These are phyloP conservation scores for Sporisorium graminicola DNA, from an alignment of 1,284 basidiomycete genomes.

Conservation along the genomic window DNA sequence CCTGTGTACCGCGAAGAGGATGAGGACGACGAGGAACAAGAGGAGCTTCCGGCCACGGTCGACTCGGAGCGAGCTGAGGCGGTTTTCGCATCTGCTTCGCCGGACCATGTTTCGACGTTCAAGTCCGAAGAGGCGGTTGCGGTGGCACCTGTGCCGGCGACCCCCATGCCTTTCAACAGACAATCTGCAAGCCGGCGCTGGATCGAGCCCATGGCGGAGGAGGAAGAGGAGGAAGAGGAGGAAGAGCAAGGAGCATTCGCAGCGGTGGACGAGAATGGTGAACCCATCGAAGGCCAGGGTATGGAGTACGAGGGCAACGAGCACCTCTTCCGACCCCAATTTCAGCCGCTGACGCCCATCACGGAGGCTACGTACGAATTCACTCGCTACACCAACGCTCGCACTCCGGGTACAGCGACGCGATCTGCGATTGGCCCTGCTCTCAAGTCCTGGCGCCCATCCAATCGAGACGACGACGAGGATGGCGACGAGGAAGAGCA, in stretches of 20 bases:
- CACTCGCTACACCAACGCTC: slow-evolving; percentile 55
- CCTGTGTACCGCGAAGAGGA: slow-evolving; percentile 51
- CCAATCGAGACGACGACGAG: slow-evolving; percentile 7
- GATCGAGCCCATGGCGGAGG: slow-evolving; percentile 50
- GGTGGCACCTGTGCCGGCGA: slow-evolving; percentile 25
- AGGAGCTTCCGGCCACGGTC: not conserved
- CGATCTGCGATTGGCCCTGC: slow-evolving; percentile 25
- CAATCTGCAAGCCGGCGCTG: slow-evolving; percentile 47
- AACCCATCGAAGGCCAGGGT: slow-evolving; percentile 17
- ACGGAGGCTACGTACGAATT: slow-evolving; percentile 64
- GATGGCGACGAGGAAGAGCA: slow-evolving; percentile 33
- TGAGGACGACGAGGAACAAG: slow-evolving; percentile 36
- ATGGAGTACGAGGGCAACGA: slow-evolving; percentile 28
- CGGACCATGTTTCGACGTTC: slow-evolving; percentile 3
- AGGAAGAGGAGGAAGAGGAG: slow-evolving; percentile 52
- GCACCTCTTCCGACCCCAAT: slow-evolving; percentile 44
- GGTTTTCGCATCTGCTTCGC: slow-evolving; percentile 6
- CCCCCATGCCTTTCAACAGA: slow-evolving; percentile 40
- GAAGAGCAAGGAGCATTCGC: slow-evolving; percentile 25
- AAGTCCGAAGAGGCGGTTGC: not conserved
- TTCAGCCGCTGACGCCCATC: slow-evolving; percentile 63
- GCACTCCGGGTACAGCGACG: slow-evolving; percentile 52
- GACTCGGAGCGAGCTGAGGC: not conserved
- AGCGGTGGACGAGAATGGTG: slow-evolving; percentile 26
- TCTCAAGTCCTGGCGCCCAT: slow-evolving; percentile 26